These are phyloP conservation scores for Trametes cubensis DNA, from an alignment of 768 basidiomycete species.

Conservation along the genomic window DNA sequence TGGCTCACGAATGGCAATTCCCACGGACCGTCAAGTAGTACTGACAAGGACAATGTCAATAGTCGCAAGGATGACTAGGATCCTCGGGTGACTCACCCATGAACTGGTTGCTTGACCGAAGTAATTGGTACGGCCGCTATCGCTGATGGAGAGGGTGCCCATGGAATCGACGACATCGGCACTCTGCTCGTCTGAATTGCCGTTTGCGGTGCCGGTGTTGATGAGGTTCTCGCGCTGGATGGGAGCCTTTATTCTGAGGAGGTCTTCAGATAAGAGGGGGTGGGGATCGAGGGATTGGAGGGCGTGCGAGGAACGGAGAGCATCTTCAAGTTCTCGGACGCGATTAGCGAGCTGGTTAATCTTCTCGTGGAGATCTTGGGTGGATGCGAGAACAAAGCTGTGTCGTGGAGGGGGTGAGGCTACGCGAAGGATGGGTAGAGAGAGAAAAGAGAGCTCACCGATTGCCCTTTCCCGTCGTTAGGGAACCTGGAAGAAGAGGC, in stretches of 20 bases:
- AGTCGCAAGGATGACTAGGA: slow-evolving; percentile 11
- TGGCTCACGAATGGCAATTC: neutral
- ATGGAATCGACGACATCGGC: slow-evolving; percentile 79
- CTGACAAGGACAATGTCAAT: slow-evolving; percentile 41
- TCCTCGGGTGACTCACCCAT: slow-evolving; percentile 51
- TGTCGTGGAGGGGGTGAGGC: slow-evolving; percentile 22
- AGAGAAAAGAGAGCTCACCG: slow-evolving; percentile 47
- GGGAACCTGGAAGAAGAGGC: slow-evolving; percentile 52
- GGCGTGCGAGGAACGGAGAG: slow-evolving; percentile 59
- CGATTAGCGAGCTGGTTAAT: slow-evolving; percentile 73
- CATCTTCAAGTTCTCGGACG: slow-evolving; percentile 78
- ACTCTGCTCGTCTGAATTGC: slow-evolving; percentile 60
- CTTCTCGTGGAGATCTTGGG: slow-evolving; percentile 82
- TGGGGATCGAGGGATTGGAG: slow-evolving; percentile 62
- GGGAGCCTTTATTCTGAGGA: slow-evolving; percentile 75
- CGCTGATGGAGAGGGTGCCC: slow-evolving; percentile 73
- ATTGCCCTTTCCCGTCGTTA: slow-evolving; percentile 83
- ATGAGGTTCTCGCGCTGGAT: slow-evolving; percentile 60
- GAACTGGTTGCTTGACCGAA: slow-evolving; percentile 78
- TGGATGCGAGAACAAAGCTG: slow-evolving; percentile 79
- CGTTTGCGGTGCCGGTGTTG: slow-evolving; percentile 43
- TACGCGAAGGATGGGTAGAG: neutral
- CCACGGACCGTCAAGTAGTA: slow-evolving; percentile 71
- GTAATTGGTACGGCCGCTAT: slow-evolving; percentile 74
- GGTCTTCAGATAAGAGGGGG: slow-evolving; percentile 70